phyloP scores from a whole-genome alignment of 805 yeast genomes.

The Kodamaea jinghongensis region DNA sequence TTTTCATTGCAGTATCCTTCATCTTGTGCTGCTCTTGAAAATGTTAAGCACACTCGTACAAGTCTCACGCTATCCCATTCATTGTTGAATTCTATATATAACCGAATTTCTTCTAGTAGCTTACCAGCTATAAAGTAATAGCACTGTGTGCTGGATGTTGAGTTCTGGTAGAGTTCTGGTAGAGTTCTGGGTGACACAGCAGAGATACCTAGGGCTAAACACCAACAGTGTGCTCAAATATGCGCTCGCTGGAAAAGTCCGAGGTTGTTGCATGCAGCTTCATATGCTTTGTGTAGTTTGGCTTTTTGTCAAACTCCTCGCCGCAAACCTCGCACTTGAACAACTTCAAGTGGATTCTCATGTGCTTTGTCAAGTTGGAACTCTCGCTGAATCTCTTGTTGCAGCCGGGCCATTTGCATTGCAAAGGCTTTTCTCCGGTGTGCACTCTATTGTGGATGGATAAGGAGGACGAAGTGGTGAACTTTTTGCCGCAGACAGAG shows the following conservation, averaged over 20 bases:
- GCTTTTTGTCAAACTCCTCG: constrained; percentile 48
- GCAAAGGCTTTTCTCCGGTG: constrained; percentile 85
- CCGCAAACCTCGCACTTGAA: constrained; percentile 52
- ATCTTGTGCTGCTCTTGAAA: no score
- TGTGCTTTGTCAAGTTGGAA: constrained; percentile 83
- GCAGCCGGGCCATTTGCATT: constrained; percentile 78
- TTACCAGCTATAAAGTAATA: neutral
- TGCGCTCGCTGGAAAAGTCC: neutral
- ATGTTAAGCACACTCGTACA: no score
- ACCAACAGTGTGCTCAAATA: neutral
- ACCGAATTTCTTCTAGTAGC: no score
- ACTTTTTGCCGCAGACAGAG: constrained; percentile 66
- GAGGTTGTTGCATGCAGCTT: constrained; percentile 12
- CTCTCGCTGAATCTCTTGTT: constrained; percentile 84
- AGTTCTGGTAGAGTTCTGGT: no score
- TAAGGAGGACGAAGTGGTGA: constrained; percentile 79
- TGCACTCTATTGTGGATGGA: constrained; percentile 84
- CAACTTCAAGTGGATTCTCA: constrained; percentile 66
- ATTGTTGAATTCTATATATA: no score
- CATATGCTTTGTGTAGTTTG: constrained; percentile 41
- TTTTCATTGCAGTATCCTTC: no score
- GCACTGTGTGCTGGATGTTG: no score
- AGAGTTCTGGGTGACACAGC: no score
- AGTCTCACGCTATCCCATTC: no score
- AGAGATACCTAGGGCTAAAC: no score